A percentile compares a stretch with the other conserved stretches of the same genome.
phyloP scores from a whole-genome alignment of 2,329 filamentous ascomycete species.

The Penicillium aurantiogriseum region DNA sequence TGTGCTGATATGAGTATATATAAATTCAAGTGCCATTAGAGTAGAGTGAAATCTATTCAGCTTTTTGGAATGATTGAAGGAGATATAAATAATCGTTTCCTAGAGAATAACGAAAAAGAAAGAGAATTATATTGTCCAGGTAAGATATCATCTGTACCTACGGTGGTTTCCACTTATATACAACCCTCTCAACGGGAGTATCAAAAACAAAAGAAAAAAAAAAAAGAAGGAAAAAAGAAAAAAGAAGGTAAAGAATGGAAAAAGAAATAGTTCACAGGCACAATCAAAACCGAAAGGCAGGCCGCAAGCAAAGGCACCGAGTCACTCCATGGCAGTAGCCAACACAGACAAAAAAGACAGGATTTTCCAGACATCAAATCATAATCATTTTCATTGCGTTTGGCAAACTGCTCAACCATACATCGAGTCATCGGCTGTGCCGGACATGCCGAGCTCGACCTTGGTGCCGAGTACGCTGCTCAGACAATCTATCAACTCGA shows the following conservation, averaged over 20 bases:
- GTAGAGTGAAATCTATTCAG: background rate
- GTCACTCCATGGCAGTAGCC: conserved; percentile 1
- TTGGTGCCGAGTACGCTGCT: conserved; percentile 61
- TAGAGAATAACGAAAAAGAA: background rate
- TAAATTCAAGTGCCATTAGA: background rate
- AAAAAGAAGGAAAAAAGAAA: background rate
- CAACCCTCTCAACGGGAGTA: background rate
- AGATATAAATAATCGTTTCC: background rate
- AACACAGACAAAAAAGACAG: background rate
- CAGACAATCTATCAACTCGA: conserved; percentile 68
- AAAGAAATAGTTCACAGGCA: background rate
- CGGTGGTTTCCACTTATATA: background rate
- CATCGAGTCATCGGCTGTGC: conserved; percentile 33
- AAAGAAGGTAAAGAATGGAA: background rate
- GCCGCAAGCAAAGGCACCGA: background rate
- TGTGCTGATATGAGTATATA: too few relatives aligned
- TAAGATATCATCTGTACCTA: background rate
- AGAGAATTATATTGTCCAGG: background rate
- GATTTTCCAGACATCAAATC: conserved; percentile 6
- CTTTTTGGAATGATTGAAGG: background rate
- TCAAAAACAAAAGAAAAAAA: background rate
- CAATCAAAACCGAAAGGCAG: background rate
- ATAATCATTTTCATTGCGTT: conserved; percentile 8
- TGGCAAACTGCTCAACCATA: conserved; percentile 26
- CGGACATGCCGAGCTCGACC: conserved; percentile 29